These are phyloP conservation scores for Xerophyta viscosa DNA, from an alignment of 106 monocot genomes.

Conservation along the genomic window DNA sequence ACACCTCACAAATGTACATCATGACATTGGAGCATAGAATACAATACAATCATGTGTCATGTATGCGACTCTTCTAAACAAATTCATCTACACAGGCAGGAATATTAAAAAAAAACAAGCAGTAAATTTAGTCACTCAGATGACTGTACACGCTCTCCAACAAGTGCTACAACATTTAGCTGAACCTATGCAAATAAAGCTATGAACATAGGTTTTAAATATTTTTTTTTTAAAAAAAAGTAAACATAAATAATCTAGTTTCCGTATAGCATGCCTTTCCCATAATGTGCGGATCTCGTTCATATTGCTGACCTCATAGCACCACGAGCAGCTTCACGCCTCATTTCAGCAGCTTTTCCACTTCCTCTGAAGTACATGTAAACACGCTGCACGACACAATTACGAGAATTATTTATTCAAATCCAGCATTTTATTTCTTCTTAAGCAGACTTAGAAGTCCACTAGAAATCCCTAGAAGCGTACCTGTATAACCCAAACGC, in stretches of 20 bases:
- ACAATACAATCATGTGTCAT: no score
- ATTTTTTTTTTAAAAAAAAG: no score
- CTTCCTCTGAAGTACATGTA: constrained; percentile 61
- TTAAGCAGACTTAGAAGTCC: no score
- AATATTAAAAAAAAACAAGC: no score
- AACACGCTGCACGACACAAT: constrained; percentile 31
- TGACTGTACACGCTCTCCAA: not conserved
- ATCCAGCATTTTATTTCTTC: not conserved
- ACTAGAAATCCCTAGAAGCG: no score
- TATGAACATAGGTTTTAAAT: no score
- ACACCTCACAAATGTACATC: no score
- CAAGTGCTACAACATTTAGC: not conserved
- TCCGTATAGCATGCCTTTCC: not conserved
- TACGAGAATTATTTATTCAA: not conserved
- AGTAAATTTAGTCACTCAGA: no score
- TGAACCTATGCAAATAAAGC: not conserved
- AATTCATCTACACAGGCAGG: no score
- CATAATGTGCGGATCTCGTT: not conserved
- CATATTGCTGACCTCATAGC: constrained; percentile 65
- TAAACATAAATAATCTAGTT: not conserved
- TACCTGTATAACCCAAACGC: constrained; percentile 83
- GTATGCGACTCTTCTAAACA: no score
- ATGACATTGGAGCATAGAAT: no score
- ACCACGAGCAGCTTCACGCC: constrained; percentile 47
- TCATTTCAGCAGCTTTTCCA: constrained; percentile 77